A percentile compares a stretch with the other conserved stretches of the same genome.
Evolutionary conservation across 2,329 filamentous ascomycete species (phyloP).

Genomic region (Aureobasidium namibiae): DNA sequence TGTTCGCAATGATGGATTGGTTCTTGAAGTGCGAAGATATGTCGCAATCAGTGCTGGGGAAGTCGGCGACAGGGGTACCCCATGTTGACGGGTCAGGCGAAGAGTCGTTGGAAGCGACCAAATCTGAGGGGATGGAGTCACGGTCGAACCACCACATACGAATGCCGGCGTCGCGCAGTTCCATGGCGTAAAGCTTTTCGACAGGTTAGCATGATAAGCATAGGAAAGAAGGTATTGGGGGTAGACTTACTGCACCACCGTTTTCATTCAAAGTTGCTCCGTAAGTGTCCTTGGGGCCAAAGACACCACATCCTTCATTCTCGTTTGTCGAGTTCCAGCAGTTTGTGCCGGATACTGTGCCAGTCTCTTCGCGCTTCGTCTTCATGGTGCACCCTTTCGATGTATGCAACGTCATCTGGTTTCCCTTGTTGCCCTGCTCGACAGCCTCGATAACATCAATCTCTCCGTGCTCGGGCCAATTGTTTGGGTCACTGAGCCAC

Average conservation of each 20-base stretch:
- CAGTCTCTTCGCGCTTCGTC: slow-evolving; percentile 28
- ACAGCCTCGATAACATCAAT: slow-evolving; percentile 31
- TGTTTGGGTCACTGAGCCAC: slow-evolving; percentile 53
- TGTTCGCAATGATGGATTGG: slow-evolving; percentile 32
- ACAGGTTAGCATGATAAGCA: not conserved
- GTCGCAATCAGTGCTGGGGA: slow-evolving; percentile 48
- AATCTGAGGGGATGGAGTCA: slow-evolving; percentile 36
- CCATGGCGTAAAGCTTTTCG: slow-evolving; percentile 42
- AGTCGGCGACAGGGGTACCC: slow-evolving; percentile 48
- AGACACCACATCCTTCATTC: slow-evolving; percentile 24
- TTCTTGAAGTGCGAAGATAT: slow-evolving; percentile 30
- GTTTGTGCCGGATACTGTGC: slow-evolving; percentile 20
- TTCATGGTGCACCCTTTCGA: slow-evolving; percentile 24
- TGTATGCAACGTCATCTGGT: slow-evolving; percentile 27
- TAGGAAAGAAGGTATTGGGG: slow-evolving; percentile 11
- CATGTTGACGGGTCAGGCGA: slow-evolving; percentile 3
- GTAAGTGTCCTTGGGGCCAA: slow-evolving; percentile 24
- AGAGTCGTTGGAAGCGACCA: not conserved
- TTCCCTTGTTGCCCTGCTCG: slow-evolving; percentile 24
- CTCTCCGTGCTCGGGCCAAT: slow-evolving; percentile 46
- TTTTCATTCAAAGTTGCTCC: slow-evolving; percentile 24
- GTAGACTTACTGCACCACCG: slow-evolving; percentile 25
- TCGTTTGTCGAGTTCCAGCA: slow-evolving; percentile 21
- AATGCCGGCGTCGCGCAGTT: slow-evolving; percentile 53
- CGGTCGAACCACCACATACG: slow-evolving; percentile 35